Evolutionary conservation across 1,284 basidiomycete species (phyloP).

Genomic region (Sanghuangporus weigelae): DNA sequence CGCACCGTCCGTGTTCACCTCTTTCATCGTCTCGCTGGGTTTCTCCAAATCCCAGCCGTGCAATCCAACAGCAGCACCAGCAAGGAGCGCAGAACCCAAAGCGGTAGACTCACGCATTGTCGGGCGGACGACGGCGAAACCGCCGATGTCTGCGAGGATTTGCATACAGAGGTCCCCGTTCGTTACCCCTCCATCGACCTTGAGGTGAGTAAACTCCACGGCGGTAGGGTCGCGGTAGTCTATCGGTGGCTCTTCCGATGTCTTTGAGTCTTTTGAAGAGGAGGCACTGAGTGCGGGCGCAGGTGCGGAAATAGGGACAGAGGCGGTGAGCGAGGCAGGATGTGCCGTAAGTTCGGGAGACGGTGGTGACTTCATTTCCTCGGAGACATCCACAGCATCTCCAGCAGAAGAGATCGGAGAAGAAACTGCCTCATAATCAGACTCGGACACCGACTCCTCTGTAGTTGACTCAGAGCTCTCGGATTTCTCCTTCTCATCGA

Average conservation of each 20-base stretch:
- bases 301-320: background rate
- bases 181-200: constrained; percentile 94
- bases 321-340: background rate
- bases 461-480: background rate
- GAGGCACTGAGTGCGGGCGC: background rate
- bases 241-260: background rate
- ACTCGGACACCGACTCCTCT: background rate
- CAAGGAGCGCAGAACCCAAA: constrained; percentile 93
- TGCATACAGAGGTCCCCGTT: constrained; percentile 90
- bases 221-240: background rate
- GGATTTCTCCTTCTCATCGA: background rate
- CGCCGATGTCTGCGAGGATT: constrained; percentile 89
- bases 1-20: constrained; percentile 87
- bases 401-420: background rate
- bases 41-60: constrained; percentile 93
- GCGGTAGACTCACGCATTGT: constrained; percentile 99
- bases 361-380: background rate
- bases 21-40: constrained; percentile 73
- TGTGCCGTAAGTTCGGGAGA: background rate
- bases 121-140: constrained; percentile 87
- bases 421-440: background rate
- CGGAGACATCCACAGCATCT: background rate
- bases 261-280: background rate
- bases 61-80: constrained; percentile 82
- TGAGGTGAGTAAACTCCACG: constrained; percentile 44